A percentile compares a stretch with the other conserved stretches of the same genome.
Evolutionary conservation across 2,329 filamentous ascomycete species (phyloP).

Genomic region (Fusarium hostae): DNA sequence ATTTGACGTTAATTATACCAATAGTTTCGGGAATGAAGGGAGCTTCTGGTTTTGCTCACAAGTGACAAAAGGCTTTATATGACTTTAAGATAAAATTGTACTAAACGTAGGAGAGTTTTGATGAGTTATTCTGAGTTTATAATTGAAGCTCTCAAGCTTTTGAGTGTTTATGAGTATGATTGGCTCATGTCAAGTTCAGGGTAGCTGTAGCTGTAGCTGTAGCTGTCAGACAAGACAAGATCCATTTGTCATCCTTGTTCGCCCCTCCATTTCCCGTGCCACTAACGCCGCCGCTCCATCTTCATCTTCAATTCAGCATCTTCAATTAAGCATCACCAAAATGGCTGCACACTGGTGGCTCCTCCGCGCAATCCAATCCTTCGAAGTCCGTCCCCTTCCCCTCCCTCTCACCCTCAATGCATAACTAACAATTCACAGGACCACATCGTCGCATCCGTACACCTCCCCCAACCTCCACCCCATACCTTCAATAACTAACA

Average conservation of each 20-base stretch:
- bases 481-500: slow-evolving; percentile 3
- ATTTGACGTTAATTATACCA: background rate
- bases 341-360: slow-evolving; percentile 51
- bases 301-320: background rate
- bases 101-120: background rate
- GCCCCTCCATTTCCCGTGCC: slow-evolving; percentile 17
- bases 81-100: background rate
- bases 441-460: slow-evolving; percentile 49
- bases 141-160: background rate
- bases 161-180: background rate
- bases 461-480: background rate
- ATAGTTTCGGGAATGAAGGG: no score
- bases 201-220: background rate
- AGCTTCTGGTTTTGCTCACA: no score
- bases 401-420: rapidly evolving
- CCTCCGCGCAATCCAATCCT: slow-evolving; percentile 49
- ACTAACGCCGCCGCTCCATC: background rate
- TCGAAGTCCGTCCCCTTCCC: slow-evolving; percentile 44
- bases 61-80: no score
- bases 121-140: background rate
- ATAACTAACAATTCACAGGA: slow-evolving; percentile 44
- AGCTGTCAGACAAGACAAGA: background rate
- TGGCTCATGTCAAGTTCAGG: slow-evolving; percentile 1
- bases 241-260: slow-evolving; percentile 28
- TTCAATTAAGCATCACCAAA: slow-evolving; percentile 3